A percentile compares a stretch with the other conserved stretches of the same genome.
Evolutionary conservation across 2,329 filamentous ascomycete species (phyloP).

Genomic region (Neonectria ditissima): DNA sequence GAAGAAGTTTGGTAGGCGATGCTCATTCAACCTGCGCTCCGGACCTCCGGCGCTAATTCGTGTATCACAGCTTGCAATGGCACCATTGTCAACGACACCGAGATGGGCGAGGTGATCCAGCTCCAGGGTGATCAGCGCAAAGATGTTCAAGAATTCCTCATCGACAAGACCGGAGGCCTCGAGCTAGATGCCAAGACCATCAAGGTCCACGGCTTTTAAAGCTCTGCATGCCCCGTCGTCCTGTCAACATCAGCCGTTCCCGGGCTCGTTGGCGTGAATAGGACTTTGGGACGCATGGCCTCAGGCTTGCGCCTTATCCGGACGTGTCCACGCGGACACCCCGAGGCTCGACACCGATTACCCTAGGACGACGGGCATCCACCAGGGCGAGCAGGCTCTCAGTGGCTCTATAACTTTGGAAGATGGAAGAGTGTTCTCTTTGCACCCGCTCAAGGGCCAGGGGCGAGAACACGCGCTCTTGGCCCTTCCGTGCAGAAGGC

Average conservation of each 20-base stretch:
- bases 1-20: slow-evolving; percentile 90
- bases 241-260: slow-evolving; percentile 49
- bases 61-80: slow-evolving; percentile 89
- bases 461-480: slow-evolving; percentile 24
- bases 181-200: slow-evolving; percentile 96
- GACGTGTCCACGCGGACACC: slow-evolving; percentile 44
- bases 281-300: slow-evolving; percentile 49
- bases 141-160: slow-evolving; percentile 97
- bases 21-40: background rate
- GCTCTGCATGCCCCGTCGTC: slow-evolving; percentile 54
- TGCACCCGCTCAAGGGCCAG: slow-evolving; percentile 36
- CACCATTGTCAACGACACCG: slow-evolving; percentile 94
- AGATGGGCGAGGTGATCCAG: slow-evolving; percentile 99
- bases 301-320: slow-evolving; percentile 47
- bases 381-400: slow-evolving; percentile 43
- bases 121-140: slow-evolving; percentile 99
- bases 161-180: slow-evolving; percentile 94
- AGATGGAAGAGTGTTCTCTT: slow-evolving; percentile 41
- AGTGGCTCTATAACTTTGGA: slow-evolving; percentile 40
- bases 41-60: slow-evolving; percentile 10
- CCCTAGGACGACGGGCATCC: slow-evolving; percentile 49
- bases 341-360: slow-evolving; percentile 50
- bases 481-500: slow-evolving; percentile 41
- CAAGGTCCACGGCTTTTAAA: slow-evolving; percentile 77
- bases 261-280: slow-evolving; percentile 48